A percentile compares a stretch with the other conserved stretches of the same genome.
phyloP scores from a whole-genome alignment of 495 filamentous ascomycete genomes.

The Penicillium bovifimosum region DNA sequence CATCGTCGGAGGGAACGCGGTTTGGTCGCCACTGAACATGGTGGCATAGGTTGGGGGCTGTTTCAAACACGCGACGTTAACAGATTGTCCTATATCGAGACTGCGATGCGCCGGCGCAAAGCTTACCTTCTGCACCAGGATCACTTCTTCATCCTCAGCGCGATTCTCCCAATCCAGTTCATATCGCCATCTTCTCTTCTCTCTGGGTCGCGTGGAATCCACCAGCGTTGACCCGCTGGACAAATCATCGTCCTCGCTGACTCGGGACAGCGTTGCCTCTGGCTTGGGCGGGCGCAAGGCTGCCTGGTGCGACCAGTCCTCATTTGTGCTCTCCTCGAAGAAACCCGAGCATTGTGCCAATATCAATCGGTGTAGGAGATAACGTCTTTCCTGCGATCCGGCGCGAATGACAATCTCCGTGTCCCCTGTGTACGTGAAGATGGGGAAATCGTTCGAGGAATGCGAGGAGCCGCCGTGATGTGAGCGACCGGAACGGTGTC shows the following conservation, averaged over 20 bases:
- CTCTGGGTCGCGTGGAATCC: constrained; percentile 25
- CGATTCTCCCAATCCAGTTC: constrained; percentile 73
- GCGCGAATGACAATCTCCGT: constrained; percentile 78
- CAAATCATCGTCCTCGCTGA: constrained; percentile 51
- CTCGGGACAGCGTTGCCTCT: constrained; percentile 45
- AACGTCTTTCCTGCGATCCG: constrained; percentile 69
- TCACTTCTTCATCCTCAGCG: constrained; percentile 72
- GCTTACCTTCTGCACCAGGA: constrained; percentile 75
- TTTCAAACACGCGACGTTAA: constrained; percentile 9
- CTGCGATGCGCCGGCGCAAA: background rate
- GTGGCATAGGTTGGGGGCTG: constrained; percentile 43
- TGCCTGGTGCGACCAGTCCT: constrained; percentile 69
- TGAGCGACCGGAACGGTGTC: constrained; percentile 71
- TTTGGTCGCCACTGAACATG: constrained; percentile 42
- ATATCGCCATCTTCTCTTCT: constrained; percentile 72
- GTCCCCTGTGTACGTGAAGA: constrained; percentile 85
- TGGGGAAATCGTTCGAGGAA: constrained; percentile 83
- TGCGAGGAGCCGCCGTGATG: constrained; percentile 70
- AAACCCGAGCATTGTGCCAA: constrained; percentile 85
- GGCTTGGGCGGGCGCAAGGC: constrained; percentile 21
- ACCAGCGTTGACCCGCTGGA: constrained; percentile 40
- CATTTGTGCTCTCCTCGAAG: constrained; percentile 83
- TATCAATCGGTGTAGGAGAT: constrained; percentile 79
- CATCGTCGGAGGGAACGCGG: constrained; percentile 47
- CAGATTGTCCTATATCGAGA: background rate